Percentiles rank a stretch among this genome's conserved stretches.
phyloP scores from a whole-genome alignment of 1,139 yeast genomes.

The Lizanozyma gosingica region DNA sequence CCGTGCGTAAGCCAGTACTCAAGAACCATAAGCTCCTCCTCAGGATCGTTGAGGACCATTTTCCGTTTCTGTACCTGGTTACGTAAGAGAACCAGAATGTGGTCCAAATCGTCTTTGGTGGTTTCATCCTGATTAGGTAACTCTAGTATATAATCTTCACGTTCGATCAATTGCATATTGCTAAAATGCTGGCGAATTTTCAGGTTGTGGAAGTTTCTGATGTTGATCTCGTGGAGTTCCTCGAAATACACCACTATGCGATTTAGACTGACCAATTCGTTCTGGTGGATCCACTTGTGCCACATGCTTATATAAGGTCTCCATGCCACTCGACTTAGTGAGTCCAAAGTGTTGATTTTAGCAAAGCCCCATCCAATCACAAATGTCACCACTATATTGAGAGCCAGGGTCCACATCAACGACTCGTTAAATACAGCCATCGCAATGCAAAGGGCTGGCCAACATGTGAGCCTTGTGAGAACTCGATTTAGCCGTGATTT shows the following conservation, averaged over 20 bases:
- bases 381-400: not conserved
- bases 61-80: constrained; percentile 19
- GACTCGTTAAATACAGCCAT: no score
- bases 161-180: not conserved
- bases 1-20: constrained; percentile 31
- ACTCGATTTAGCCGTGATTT: constrained; percentile 2
- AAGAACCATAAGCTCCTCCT: constrained; percentile 27
- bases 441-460: no score
- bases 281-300: constrained; percentile 17
- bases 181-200: not conserved
- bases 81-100: constrained; percentile 10
- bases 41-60: constrained; percentile 24
- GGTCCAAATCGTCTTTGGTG: not conserved
- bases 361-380: constrained; percentile 5
- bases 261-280: constrained; percentile 22
- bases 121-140: not conserved
- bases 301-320: constrained; percentile 18
- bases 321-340: constrained; percentile 26
- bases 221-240: constrained; percentile 31
- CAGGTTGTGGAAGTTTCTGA: constrained; percentile 24
- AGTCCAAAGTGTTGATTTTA: constrained; percentile 10
- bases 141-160: constrained; percentile 2
- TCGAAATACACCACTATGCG: constrained; percentile 29
- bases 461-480: constrained; percentile 10
- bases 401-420: no score